Percentiles rank a stretch among this genome's conserved stretches.
Evolutionary conservation across 2,329 filamentous ascomycete genomes (phyloP).

Genomic region (Plenodomus biglobosus): DNA sequence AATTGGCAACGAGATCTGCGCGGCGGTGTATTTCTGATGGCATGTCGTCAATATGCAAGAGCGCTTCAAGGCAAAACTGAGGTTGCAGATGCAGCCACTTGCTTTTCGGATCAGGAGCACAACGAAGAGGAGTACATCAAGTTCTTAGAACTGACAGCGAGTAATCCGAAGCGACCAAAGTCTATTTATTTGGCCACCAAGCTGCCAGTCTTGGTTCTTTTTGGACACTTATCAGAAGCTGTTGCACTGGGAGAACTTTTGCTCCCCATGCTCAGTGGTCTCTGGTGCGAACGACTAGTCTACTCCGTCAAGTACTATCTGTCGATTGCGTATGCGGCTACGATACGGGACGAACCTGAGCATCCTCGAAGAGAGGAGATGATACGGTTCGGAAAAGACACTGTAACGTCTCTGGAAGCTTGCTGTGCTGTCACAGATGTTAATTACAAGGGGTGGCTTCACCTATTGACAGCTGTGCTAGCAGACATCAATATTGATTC

Average conservation of each 20-base stretch:
- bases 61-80: constrained; percentile 75
- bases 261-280: constrained; percentile 44
- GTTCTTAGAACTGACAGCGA: constrained; percentile 50
- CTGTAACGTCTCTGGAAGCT: constrained; percentile 63
- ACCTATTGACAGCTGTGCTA: constrained; percentile 68
- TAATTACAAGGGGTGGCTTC: constrained; percentile 72
- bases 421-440: constrained; percentile 66
- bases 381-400: constrained; percentile 56
- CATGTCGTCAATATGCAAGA: constrained; percentile 65
- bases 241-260: constrained; percentile 47
- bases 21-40: constrained; percentile 69
- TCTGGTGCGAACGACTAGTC: constrained; percentile 49
- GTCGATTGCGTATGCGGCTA: constrained; percentile 46
- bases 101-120: constrained; percentile 71
- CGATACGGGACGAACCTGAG: constrained; percentile 43
- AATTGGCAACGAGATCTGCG: constrained; percentile 72
- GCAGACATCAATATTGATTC: constrained; percentile 63
- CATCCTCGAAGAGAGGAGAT: constrained; percentile 50
- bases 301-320: constrained; percentile 50
- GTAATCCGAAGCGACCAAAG: constrained; percentile 64
- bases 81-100: constrained; percentile 51
- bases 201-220: constrained; percentile 47
- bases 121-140: constrained; percentile 59
- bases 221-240: constrained; percentile 48
- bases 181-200: constrained; percentile 66